Conservation (phyloP, 331 rosid genomes). For the Stylosanthes scabra region DNA sequence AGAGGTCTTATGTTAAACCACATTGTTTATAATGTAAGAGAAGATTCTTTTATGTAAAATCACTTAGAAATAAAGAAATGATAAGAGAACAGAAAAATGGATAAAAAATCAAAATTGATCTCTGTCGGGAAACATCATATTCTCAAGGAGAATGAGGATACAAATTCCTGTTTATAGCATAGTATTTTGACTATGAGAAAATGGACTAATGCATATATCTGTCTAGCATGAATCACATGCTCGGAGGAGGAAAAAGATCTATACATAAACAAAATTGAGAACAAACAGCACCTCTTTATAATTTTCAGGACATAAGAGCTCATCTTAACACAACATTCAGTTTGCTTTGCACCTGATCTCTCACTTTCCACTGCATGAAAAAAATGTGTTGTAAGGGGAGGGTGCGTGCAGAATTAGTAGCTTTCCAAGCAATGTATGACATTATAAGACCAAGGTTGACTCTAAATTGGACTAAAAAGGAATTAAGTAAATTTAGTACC, state of each 20-base stretch:
- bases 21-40: neutral
- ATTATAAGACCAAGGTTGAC: constrained; percentile 8
- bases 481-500: constrained; percentile 50
- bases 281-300: constrained; percentile 24
- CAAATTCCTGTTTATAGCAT: too few species aligned
- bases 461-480: neutral
- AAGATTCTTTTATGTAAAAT: too few species aligned
- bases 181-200: too few species aligned
- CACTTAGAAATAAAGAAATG: too few species aligned
- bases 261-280: constrained; percentile 40
- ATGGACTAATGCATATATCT: too few species aligned
- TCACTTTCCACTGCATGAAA: constrained; percentile 74
- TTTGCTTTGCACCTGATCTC: constrained; percentile 87
- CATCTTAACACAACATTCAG: constrained; percentile 83
- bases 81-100: too few species aligned
- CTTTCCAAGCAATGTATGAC: constrained; percentile 19
- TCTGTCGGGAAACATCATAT: too few species aligned
- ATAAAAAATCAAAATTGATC: too few species aligned
- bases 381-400: neutral
- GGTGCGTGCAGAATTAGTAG: neutral
- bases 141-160: too few species aligned
- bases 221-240: too few species aligned
- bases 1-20: too few species aligned
- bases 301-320: constrained; percentile 25
- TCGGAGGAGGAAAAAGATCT: constrained; percentile 26